phyloP scores from a whole-genome alignment of 2,329 filamentous ascomycete genomes.

The Xylaria sp. region DNA sequence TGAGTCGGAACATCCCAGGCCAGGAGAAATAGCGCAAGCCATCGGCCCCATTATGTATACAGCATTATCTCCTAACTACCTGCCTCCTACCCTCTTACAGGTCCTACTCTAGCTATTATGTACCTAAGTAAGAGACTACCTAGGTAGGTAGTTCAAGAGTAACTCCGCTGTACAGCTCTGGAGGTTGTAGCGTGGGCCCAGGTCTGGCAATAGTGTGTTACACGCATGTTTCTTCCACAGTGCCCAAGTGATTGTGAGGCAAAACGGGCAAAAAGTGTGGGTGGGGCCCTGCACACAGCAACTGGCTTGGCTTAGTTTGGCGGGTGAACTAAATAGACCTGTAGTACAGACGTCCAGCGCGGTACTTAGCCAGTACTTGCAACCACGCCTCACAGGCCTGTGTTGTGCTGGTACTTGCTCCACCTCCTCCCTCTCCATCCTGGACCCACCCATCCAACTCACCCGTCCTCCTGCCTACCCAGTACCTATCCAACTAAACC shows the following conservation, averaged over 20 bases:
- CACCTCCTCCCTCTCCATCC: constrained; percentile 41
- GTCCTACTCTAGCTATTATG: no score
- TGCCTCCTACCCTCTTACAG: background rate
- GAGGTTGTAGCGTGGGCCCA: constrained; percentile 7
- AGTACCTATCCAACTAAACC: constrained; percentile 31
- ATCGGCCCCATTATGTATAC: constrained; percentile 23
- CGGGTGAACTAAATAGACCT: constrained; percentile 26
- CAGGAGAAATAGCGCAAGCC: constrained; percentile 35
- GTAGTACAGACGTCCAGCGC: constrained; percentile 16
- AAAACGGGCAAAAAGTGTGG: constrained; percentile 22
- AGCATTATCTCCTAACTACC: no score
- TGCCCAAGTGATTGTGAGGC: constrained; percentile 27
- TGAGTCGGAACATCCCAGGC: constrained; percentile 29
- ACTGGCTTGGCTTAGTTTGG: constrained; percentile 29
- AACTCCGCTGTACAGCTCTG: constrained; percentile 14
- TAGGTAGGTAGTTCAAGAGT: constrained; percentile 11
- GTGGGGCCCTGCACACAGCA: constrained; percentile 13
- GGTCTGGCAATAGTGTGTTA: constrained; percentile 31
- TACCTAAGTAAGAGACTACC: no score
- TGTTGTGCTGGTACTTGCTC: constrained; percentile 39
- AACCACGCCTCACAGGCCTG: constrained; percentile 35
- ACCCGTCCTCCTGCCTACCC: constrained; percentile 34
- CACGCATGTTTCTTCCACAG: constrained; percentile 37
- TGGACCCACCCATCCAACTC: constrained; percentile 41
- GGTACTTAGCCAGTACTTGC: constrained; percentile 34